Evolutionary conservation across 2,329 filamentous ascomycete genomes (phyloP).

Genomic region (Paraphaeosphaeria minitans): DNA sequence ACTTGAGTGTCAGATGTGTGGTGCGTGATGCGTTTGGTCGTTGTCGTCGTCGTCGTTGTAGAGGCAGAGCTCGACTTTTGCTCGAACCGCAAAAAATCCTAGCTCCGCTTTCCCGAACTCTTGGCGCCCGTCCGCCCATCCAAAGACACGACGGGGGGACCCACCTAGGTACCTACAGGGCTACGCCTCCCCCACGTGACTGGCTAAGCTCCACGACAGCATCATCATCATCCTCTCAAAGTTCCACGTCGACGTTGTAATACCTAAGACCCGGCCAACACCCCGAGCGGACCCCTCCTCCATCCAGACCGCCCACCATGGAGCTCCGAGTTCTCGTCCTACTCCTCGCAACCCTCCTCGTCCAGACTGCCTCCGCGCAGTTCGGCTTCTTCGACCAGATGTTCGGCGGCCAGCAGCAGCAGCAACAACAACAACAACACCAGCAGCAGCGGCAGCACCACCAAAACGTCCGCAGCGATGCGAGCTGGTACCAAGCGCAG

Average conservation of each 20-base stretch:
- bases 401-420: conserved; percentile 72
- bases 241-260: not conserved
- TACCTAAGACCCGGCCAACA: too few relatives aligned
- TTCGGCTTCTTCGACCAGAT: conserved; percentile 99
- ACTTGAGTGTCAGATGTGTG: not conserved
- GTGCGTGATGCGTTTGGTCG: too few relatives aligned
- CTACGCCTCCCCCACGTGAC: not conserved
- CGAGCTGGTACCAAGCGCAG: conserved; percentile 74
- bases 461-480: conserved; percentile 87
- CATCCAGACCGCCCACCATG: conserved; percentile 30
- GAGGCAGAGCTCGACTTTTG: conserved; percentile 18
- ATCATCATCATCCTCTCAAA: conserved; percentile 22
- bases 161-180: too few relatives aligned
- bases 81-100: conserved; percentile 23
- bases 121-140: conserved; percentile 18
- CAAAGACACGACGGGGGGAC: too few relatives aligned
- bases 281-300: too few relatives aligned
- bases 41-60: not conserved
- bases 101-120: conserved; percentile 12
- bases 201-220: conserved; percentile 29
- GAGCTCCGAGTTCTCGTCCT: conserved; percentile 40
- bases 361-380: conserved; percentile 73
- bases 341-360: conserved; percentile 54
- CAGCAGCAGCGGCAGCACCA: too few relatives aligned
- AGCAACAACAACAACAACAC: conserved; percentile 61